Base-by-base conservation (phyloP, 106 monocot genomes). In the Acanthochlamys bracteata region DNA sequence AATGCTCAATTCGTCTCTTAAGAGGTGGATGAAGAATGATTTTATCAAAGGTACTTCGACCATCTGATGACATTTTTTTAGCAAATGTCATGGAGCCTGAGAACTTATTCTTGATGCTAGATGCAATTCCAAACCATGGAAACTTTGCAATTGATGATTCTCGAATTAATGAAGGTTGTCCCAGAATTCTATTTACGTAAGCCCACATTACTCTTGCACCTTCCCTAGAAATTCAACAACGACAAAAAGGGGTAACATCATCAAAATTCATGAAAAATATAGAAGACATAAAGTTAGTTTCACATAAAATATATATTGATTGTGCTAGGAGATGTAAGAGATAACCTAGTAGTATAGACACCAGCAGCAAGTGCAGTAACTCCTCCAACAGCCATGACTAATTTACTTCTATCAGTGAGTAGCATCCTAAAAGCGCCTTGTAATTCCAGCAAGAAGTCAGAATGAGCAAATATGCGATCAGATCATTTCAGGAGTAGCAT, bases 341-440 rank as follows among this genome's bases (percentile, higher is more conserved):
- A 12, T n/a, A 66, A 95, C 94, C 94, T 87, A 39, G 95, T 95
- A 19, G 87, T 90, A 65, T 95, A 95, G 61, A 95, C 80, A 42
- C 95, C 95, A 65, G 90, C 95, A 60, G 95, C 95, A 42, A 95
- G 80, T 16, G 90, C 95, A 69, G 95, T 95, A 63, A 84, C 82
- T 63, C 90, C 95, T 43, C 90, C 90, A 78, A 95, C 82, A 56
- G 82, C 86, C 90, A 90, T 90, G 12, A 83, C 39, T 66, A 95
- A 63, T 74, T 78, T 95, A 72, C 78, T 81, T 60, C 70, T 74
- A 78, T 95, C 95, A 57, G 84, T 87, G 42, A 95, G 41, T 40
- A 95, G 64, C 80, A 78, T 72, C 66, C 75, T 75, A 17, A 95
- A 72, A 24, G 87, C 95, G 66, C 90, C 95, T 95, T 25, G 10